Base-by-base conservation (phyloP, 495 filamentous ascomycete species). In the Lophiotrema nucula region DNA sequence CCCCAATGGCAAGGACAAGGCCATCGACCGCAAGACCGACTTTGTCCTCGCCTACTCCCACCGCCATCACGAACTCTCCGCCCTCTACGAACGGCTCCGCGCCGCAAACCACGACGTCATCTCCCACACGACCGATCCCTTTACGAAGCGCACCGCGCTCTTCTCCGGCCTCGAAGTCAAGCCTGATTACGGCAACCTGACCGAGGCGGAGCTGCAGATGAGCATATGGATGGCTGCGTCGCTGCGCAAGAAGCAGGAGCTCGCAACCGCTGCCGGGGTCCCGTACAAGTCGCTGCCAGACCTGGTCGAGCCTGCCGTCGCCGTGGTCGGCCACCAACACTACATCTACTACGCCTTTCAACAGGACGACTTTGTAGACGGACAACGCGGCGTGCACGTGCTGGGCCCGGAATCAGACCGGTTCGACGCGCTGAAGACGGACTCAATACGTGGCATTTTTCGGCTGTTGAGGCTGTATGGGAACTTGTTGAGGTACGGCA, bases 401-500 rank as follows among this genome's bases (percentile, higher is more conserved):
- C 28, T 63, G 35, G 59, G 47, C 23, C 47, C 18, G 25, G 53
- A 58, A 53, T 21, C 21, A 21, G 50, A 56, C 39, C 18, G 39
- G 35, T 62, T 62, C 46, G 16, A 52, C 53, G 55, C 44, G 46
- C 47, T 62, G 16, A 51, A 49, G 21, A 62, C 51, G 51, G 58
- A 62, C 33, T 62, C 51, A 15, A 46, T 62, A 37, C 58, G 51
- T 37, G 58, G 51, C 44, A 46, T 56, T 56, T 62, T 62, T 51
- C 58, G 26, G 51, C 53, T 56, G 45, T 10, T 56, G 18, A 56
- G 26, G 28, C 42, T 62, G 6, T 62, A 62, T 56, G 45, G 51
- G 37, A 62, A 62, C 35, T 46, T 62, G 21, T 24, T 62, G n/a
- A 45, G 37, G 45, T 56, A 62, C 53, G 53, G 59, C 27, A 57